These are phyloP conservation scores for Neonectria neomacrospora DNA, from an alignment of 2,329 filamentous ascomycete species.

Conservation along the genomic window DNA sequence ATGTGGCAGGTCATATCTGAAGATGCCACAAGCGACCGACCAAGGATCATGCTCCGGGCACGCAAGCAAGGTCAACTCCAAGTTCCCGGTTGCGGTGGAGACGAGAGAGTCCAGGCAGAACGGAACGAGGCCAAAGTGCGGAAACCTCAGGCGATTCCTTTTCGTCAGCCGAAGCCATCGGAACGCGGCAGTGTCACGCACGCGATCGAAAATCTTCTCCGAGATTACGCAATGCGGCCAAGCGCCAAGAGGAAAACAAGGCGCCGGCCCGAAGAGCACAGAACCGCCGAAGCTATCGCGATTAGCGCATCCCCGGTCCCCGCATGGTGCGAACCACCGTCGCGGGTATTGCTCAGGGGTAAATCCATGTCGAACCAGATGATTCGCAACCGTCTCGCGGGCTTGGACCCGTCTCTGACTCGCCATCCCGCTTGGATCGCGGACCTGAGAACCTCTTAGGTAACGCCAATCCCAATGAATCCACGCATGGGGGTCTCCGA, in stretches of 20 bases:
- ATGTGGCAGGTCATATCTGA: background rate
- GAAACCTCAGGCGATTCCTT: background rate
- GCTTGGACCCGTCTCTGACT: background rate
- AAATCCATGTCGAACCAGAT: background rate
- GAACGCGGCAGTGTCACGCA: background rate
- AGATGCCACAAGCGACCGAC: background rate
- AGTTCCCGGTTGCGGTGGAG: background rate
- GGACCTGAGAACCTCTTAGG: background rate
- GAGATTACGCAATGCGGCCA: background rate
- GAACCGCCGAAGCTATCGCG: background rate
- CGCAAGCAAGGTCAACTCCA: background rate
- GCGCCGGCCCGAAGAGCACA: background rate
- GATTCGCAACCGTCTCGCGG: background rate
- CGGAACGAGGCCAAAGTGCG: background rate
- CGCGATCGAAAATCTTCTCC: background rate
- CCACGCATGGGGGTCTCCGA: background rate
- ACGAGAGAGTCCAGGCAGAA: background rate
- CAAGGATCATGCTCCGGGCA: background rate
- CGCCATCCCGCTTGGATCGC: background rate
- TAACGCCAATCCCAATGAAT: too few species aligned
- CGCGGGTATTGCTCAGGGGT: background rate
- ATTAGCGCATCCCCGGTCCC: background rate
- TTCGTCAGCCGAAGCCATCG: background rate
- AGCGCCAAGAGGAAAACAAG: background rate
- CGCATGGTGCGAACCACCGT: background rate